phyloP scores from a whole-genome alignment of 208 protist genomes.

The Trypanosoma lewisi region DNA sequence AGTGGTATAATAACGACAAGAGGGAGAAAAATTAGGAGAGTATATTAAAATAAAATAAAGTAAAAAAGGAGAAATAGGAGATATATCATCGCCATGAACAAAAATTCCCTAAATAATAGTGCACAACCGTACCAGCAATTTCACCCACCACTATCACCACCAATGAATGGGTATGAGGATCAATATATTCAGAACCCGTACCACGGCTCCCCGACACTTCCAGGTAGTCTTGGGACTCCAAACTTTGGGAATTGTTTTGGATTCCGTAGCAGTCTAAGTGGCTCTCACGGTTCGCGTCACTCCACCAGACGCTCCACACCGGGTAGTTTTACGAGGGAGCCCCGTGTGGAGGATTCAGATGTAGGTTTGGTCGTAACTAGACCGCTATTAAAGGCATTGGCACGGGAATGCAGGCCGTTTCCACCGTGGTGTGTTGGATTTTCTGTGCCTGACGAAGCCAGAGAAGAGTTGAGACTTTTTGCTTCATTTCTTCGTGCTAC shows the following conservation, averaged over 20 bases:
- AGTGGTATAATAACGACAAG: neutral
- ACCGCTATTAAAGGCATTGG: constrained; percentile 38
- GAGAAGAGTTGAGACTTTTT: constrained; percentile 37
- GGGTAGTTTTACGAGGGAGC: constrained; percentile 1
- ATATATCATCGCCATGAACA: neutral
- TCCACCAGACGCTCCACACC: constrained; percentile 12
- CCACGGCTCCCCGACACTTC: neutral
- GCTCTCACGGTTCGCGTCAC: constrained; percentile 12
- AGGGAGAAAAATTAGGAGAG: neutral
- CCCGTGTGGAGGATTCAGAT: constrained; percentile 1
- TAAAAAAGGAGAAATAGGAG: neutral
- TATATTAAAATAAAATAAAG: neutral
- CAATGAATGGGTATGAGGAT: neutral
- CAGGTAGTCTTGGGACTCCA: constrained; percentile 36
- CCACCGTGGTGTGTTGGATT: constrained; percentile 44
- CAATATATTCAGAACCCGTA: neutral
- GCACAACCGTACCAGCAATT: neutral
- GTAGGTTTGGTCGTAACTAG: constrained; percentile 30
- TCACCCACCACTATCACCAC: neutral
- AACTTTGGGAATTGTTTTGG: constrained; percentile 8
- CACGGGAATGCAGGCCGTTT: constrained; percentile 32
- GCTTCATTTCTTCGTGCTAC: constrained; percentile 27
- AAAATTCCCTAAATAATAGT: neutral
- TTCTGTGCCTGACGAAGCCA: constrained; percentile 9
- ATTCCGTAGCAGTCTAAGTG: neutral